Evolutionary conservation across 2,329 filamentous ascomycete species (phyloP), one percentile per base, ranked within the genome.

Genomic region (Colletotrichum simmondsii): DNA sequence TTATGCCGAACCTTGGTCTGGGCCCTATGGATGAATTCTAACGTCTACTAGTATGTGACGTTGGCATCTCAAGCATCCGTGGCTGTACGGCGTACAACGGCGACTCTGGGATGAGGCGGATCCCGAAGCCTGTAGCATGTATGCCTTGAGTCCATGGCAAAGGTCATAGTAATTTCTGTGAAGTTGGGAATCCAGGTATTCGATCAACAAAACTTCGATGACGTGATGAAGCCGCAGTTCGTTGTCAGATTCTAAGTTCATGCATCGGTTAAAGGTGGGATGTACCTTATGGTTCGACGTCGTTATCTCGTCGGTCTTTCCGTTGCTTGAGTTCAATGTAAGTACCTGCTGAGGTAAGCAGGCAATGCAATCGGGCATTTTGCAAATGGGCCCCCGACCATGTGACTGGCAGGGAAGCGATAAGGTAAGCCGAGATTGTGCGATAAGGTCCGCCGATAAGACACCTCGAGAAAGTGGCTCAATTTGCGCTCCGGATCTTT

Each of bases 361-460:
- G 32, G 32, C 10, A 35, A 35, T 35, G 11, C 1, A 19, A 30
- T 4, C 10, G 19, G 8, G 2, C 37, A 11, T 42, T 24, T 30
- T 42, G 6, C 7, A 5, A 26, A 26, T 49, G 26, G 59, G 5
- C 3, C 19, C 42, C n/a, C 5, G 59, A 62, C 30, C 35, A 35
- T 19, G 24, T 10, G 54, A 42, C 30, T 22, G n/a, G 10, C 12
- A 26, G 26, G 26, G 22, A 19, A 37, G 46, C 12, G 22, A 54
- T 14, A 19, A 49, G 22, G 37, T 14, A 19, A 49, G 52, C 46
- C 16, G 35, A 26, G 61, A 56, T 22, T 28, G 28, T 35, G 54
- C 65, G 70, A 62, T 62, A 71, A 61, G 61, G n/a, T 12, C 22
- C 19, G 10, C 11, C 46, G 54, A 69, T 63, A 59, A 72, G 58